Conservation (phyloP, 805 yeast genomes). For the Clavispora phyllophila region DNA sequence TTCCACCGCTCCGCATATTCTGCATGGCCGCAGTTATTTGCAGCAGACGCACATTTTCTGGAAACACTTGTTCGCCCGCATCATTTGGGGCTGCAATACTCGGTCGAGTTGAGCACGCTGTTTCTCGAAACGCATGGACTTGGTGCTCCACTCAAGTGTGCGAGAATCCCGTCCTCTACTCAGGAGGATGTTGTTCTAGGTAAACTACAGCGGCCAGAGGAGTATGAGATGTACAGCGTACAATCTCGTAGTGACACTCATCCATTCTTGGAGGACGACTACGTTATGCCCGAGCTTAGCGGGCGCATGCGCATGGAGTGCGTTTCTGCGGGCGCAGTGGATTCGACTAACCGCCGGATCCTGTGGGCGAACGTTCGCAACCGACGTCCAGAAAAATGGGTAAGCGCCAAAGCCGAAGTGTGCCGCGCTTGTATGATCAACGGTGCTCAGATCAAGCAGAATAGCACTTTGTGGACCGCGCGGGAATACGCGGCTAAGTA, state of each 20-base stretch:
- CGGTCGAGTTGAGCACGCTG: constrained; percentile 24
- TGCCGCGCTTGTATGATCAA: constrained; percentile 28
- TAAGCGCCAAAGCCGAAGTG: constrained; percentile 6
- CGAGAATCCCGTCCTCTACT: constrained; percentile 21
- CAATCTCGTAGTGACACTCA: constrained; percentile 1
- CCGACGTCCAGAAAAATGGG: constrained; percentile 2
- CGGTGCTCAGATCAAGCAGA: constrained; percentile 24
- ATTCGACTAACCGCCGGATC: constrained; percentile 31
- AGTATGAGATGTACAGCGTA: constrained; percentile 20
- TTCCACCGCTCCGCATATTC: constrained; percentile 36
- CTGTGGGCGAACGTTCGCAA: constrained; percentile 19
- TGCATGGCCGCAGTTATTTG: constrained; percentile 37
- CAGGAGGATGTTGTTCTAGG: constrained; percentile 28
- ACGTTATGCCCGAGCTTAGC: constrained; percentile 36
- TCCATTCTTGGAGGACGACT: constrained; percentile 18
- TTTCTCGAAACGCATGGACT: constrained; percentile 28
- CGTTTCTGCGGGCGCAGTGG: constrained; percentile 35
- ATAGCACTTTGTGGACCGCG: constrained; percentile 26
- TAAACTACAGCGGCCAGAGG: constrained; percentile 18
- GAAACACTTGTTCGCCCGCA: constrained; percentile 40
- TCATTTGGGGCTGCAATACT: constrained; percentile 19
- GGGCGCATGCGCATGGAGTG: constrained; percentile 47
- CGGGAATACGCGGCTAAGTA: constrained; percentile 16
- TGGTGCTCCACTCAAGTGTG: constrained; percentile 20
- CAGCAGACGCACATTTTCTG: constrained; percentile 37